Evolutionary conservation across 345 rosid species (phyloP).

Genomic region (Hirschfeldia incana): DNA sequence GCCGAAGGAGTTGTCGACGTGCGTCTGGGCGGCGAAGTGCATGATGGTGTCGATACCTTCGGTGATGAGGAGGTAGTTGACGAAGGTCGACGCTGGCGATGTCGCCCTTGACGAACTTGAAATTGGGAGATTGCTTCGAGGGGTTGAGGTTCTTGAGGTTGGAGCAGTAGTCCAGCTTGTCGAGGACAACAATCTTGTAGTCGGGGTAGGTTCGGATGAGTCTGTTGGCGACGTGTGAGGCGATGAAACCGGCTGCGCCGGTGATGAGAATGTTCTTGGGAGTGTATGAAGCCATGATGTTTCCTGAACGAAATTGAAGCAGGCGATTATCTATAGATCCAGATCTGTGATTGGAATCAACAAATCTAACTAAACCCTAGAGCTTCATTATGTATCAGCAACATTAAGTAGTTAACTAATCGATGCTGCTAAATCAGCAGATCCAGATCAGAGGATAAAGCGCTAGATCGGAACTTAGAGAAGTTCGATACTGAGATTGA

Average conservation of each 20-base stretch:
- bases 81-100: slow-evolving; percentile 80
- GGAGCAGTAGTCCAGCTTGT: slow-evolving; percentile 85
- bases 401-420: not conserved
- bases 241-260: slow-evolving; percentile 85
- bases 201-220: slow-evolving; percentile 69
- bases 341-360: slow-evolving; percentile 5
- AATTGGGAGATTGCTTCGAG: slow-evolving; percentile 58
- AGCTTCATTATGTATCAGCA: not conserved
- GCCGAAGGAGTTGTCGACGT: slow-evolving; percentile 81
- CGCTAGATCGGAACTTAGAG: not conserved
- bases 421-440: slow-evolving; percentile 4
- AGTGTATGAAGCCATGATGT: slow-evolving; percentile 46
- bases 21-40: slow-evolving; percentile 91
- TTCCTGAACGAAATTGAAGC: slow-evolving; percentile 2
- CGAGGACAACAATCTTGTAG: slow-evolving; percentile 78
- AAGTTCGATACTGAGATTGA: not conserved
- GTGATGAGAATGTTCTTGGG: slow-evolving; percentile 80
- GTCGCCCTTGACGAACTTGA: slow-evolving; percentile 78
- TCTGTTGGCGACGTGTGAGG: slow-evolving; percentile 71
- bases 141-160: slow-evolving; percentile 71
- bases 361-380: slow-evolving; percentile 14
- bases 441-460: slow-evolving; percentile 17
- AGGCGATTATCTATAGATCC: not conserved
- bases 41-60: slow-evolving; percentile 82
- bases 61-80: slow-evolving; percentile 79